phyloP scores from a whole-genome alignment of 768 basidiomycete genomes.

The Royoungia palumana region DNA sequence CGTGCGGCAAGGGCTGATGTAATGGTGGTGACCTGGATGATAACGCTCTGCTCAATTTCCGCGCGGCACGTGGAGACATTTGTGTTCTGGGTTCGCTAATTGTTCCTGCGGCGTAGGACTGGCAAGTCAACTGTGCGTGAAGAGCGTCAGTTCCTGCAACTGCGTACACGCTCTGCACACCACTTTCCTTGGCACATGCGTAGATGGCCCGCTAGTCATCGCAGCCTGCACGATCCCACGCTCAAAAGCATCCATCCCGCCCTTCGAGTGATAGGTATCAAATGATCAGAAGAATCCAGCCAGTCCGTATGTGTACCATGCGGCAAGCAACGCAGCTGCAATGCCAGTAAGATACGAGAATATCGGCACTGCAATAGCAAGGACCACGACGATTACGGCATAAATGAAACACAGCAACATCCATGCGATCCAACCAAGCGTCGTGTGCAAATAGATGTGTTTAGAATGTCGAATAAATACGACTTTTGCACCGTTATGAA shows the following conservation, averaged over 20 bases:
- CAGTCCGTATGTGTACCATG: slow-evolving; percentile 56
- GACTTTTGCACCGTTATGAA: slow-evolving; percentile 53
- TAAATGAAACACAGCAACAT: slow-evolving; percentile 36
- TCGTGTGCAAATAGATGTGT: slow-evolving; percentile 50
- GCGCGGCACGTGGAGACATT: slow-evolving; percentile 21
- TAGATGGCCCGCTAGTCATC: slow-evolving; percentile 40
- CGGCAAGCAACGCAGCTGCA: slow-evolving; percentile 50
- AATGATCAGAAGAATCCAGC: slow-evolving; percentile 55
- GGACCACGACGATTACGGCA: slow-evolving; percentile 40
- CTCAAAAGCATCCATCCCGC: slow-evolving; percentile 33
- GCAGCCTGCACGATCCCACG: slow-evolving; percentile 33
- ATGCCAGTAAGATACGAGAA: slow-evolving; percentile 55
- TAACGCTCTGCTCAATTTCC: slow-evolving; percentile 1
- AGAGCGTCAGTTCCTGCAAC: background rate
- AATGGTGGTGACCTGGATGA: slow-evolving; percentile 20
- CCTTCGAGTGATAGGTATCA: slow-evolving; percentile 43
- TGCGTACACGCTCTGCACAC: background rate
- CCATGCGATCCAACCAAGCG: slow-evolving; percentile 50
- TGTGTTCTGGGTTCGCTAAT: slow-evolving; percentile 38
- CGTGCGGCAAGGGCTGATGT: slow-evolving; percentile 3
- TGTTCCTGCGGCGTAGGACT: slow-evolving; percentile 35
- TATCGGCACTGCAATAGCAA: slow-evolving; percentile 51
- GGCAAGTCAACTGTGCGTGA: slow-evolving; percentile 39
- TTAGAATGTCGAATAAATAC: slow-evolving; percentile 49
- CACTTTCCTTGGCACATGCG: slow-evolving; percentile 46